These are phyloP conservation scores for Urostyla sp. DNA, from an alignment of 73 alveolate genomes.

Conservation along the genomic window DNA sequence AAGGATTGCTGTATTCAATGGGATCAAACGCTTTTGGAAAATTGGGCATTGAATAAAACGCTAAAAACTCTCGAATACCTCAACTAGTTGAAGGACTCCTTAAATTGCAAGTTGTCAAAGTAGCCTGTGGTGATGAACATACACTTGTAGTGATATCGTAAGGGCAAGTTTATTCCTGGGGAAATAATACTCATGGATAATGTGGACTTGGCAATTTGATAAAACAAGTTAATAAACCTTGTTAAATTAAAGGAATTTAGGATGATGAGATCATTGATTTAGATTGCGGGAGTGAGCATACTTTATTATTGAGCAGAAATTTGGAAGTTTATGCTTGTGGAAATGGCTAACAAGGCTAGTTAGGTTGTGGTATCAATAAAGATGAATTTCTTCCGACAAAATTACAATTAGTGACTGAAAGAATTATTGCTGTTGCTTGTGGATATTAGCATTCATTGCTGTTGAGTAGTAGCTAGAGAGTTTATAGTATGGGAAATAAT, in stretches of 20 bases:
- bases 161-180: slow-evolving; percentile 71
- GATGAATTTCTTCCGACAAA: slow-evolving; percentile 30
- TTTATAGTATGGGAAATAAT: slow-evolving; percentile 21
- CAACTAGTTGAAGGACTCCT: slow-evolving; percentile 33
- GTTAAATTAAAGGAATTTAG: background rate
- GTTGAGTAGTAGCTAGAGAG: background rate
- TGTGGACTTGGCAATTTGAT: slow-evolving; percentile 58
- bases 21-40: slow-evolving; percentile 56
- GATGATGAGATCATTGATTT: slow-evolving; percentile 2
- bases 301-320: slow-evolving; percentile 64
- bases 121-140: slow-evolving; percentile 70
- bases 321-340: slow-evolving; percentile 87
- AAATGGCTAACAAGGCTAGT: slow-evolving; percentile 79
- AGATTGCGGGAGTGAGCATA: slow-evolving; percentile 58
- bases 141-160: slow-evolving; percentile 48
- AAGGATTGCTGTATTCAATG: slow-evolving; percentile 49
- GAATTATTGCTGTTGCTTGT: background rate
- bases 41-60: slow-evolving; percentile 37
- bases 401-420: background rate
- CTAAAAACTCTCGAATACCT: background rate
- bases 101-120: background rate
- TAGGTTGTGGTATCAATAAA: slow-evolving; percentile 69
- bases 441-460: slow-evolving; percentile 40
- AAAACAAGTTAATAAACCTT: slow-evolving; percentile 16
- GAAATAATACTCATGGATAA: slow-evolving; percentile 48